Conservation (phyloP, 169 alveolate species). For the Theileria equi region DNA sequence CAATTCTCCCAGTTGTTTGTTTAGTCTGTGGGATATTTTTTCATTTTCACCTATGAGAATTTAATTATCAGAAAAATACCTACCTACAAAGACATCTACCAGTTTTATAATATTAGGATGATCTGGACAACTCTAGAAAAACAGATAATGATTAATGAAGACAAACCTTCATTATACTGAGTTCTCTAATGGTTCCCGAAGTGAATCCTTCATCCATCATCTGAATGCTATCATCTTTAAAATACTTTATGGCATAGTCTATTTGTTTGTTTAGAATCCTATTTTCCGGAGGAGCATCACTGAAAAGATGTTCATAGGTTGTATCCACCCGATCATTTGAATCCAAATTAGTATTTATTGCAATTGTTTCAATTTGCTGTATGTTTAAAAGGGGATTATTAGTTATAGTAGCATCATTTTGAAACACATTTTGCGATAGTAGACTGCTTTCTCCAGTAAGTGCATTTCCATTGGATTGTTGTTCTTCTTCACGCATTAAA, state of each 20-base stretch:
- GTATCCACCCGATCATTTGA: conserved; percentile 4
- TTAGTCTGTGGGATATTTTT: conserved; percentile 26
- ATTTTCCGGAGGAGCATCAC: neutral
- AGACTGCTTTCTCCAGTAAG: neutral
- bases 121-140: conserved; percentile 62
- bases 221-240: conserved; percentile 80
- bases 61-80: neutral
- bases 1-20: conserved; percentile 34
- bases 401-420: conserved; percentile 21
- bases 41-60: conserved; percentile 40
- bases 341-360: conserved; percentile 15
- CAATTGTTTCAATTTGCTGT: conserved; percentile 39
- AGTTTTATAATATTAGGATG: conserved; percentile 73
- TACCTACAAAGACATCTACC: conserved; percentile 73
- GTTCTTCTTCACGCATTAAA: conserved; percentile 17
- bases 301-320: neutral
- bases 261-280: neutral
- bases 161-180: conserved; percentile 76
- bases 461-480: neutral
- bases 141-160: neutral
- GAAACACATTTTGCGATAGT: conserved; percentile 9
- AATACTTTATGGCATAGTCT: conserved; percentile 80
- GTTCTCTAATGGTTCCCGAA: conserved; percentile 84
- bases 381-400: conserved; percentile 37
- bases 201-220: conserved; percentile 85